Percentiles rank a stretch among this genome's conserved stretches.
phyloP scores from a whole-genome alignment of 768 basidiomycete genomes.

The Tephrocybe sp. region DNA sequence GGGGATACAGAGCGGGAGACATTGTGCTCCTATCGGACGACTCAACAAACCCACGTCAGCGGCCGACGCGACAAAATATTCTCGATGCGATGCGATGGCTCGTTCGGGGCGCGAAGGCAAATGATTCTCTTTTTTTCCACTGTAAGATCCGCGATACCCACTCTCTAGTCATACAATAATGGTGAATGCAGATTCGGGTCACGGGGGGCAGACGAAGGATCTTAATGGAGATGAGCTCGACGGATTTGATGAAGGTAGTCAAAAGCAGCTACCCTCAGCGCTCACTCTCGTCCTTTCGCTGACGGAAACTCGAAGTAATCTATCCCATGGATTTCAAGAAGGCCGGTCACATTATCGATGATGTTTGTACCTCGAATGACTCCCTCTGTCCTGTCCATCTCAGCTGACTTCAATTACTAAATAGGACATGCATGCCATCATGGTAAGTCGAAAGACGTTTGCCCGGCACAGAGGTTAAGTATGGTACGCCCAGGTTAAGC shows the following conservation, averaged over 20 bases:
- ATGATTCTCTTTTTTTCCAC: constrained; percentile 81
- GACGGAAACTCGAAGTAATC: constrained; percentile 54
- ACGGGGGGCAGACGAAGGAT: constrained; percentile 91
- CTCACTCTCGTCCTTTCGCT: background rate
- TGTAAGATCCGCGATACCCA: constrained; percentile 38
- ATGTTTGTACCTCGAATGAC: constrained; percentile 32
- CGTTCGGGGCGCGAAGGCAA: constrained; percentile 61
- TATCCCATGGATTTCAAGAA: constrained; percentile 86
- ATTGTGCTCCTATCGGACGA: constrained; percentile 74
- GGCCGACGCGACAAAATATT: constrained; percentile 49
- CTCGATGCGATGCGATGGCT: constrained; percentile 57
- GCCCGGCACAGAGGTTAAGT: background rate
- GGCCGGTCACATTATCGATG: constrained; percentile 75
- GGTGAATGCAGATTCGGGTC: constrained; percentile 70
- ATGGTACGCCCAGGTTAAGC: constrained; percentile 33
- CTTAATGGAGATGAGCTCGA: constrained; percentile 75
- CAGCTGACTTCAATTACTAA: background rate
- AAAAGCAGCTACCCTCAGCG: too few species aligned
- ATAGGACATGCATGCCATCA: constrained; percentile 49
- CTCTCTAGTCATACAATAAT: background rate
- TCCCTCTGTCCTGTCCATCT: background rate
- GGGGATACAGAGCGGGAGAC: constrained; percentile 57
- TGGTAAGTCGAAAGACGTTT: constrained; percentile 31
- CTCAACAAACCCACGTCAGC: constrained; percentile 35
- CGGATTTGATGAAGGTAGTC: constrained; percentile 74